A percentile compares a stretch with the other conserved stretches of the same genome.
Conservation (phyloP, 2,329 filamentous ascomycete genomes). For the Fusarium brevicatenulatum region DNA sequence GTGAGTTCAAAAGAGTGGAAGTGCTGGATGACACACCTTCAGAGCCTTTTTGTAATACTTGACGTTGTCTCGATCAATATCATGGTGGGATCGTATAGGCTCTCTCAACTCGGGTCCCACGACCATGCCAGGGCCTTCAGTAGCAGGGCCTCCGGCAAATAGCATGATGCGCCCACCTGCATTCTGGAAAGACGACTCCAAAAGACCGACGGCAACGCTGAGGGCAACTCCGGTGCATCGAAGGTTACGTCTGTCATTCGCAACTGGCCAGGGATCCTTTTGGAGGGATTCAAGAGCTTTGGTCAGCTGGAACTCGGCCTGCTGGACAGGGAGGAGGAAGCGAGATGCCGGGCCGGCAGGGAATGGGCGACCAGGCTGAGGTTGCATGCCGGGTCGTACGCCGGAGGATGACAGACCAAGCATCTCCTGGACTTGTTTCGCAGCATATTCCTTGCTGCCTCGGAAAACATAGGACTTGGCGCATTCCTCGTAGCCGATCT, state of each 20-base stretch:
- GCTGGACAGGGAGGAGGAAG: slow-evolving; percentile 92
- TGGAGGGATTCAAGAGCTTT: slow-evolving; percentile 95
- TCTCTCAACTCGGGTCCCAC: slow-evolving; percentile 95
- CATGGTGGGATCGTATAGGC: slow-evolving; percentile 96
- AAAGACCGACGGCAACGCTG: slow-evolving; percentile 89
- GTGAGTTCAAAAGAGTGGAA: background rate
- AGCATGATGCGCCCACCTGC: slow-evolving; percentile 96
- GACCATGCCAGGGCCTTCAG: slow-evolving; percentile 95
- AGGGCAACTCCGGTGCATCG: slow-evolving; percentile 97
- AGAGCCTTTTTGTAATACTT: slow-evolving; percentile 99
- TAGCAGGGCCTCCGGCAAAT: slow-evolving; percentile 93
- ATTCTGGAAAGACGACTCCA: slow-evolving; percentile 96
- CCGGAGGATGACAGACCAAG: slow-evolving; percentile 81
- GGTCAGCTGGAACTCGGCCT: slow-evolving; percentile 97
- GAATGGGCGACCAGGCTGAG: slow-evolving; percentile 78
- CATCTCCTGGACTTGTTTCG: slow-evolving; percentile 99
- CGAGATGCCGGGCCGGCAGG: slow-evolving; percentile 84
- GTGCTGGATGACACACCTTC: slow-evolving; percentile 68
- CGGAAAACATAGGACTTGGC: slow-evolving; percentile 99
- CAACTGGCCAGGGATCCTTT: slow-evolving; percentile 96
- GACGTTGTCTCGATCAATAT: slow-evolving; percentile 98
- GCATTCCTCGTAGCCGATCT: slow-evolving; percentile 97
- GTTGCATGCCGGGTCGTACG: slow-evolving; percentile 78
- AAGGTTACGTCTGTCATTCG: slow-evolving; percentile 88
- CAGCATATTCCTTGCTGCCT: slow-evolving; percentile 96